A percentile compares a stretch with the other conserved stretches of the same genome.
Conservation (phyloP, 176 grass and related monocot genomes). For the Elymus sibiricus region DNA sequence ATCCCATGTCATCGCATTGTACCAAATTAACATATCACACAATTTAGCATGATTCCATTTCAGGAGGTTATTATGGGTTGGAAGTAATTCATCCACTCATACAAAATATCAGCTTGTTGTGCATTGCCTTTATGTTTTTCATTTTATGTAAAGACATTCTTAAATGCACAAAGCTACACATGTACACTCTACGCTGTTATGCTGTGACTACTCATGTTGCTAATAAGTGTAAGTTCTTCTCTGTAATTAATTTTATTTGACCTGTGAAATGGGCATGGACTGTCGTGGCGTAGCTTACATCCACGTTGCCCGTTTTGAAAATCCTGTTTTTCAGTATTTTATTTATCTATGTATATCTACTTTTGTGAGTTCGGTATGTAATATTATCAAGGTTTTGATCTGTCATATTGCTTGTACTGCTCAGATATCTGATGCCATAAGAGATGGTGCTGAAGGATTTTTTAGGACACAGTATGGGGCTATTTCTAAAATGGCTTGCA, state of each 20-base stretch:
- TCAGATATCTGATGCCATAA: constrained; percentile 99
- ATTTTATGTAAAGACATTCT: neutral
- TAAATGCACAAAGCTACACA: neutral
- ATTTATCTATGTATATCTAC: neutral
- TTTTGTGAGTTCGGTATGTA: neutral
- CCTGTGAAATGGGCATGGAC: neutral
- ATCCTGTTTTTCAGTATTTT: constrained; percentile 4
- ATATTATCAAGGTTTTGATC: constrained; percentile 16
- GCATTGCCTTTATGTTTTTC: constrained; percentile 10
- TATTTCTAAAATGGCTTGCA: constrained; percentile 93
- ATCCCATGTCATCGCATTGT: neutral
- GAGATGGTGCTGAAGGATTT: constrained; percentile 98
- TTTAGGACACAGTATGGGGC: constrained; percentile 97
- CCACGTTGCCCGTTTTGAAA: neutral
- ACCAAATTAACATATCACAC: constrained; percentile 8
- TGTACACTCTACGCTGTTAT: neutral
- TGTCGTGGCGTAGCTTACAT: neutral
- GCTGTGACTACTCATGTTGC: neutral
- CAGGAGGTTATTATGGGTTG: neutral
- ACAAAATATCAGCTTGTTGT: neutral
- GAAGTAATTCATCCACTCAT: neutral
- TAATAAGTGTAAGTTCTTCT: neutral
- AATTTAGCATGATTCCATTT: neutral
- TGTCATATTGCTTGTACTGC: constrained; percentile 12
- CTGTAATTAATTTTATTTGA: constrained; percentile 15